phyloP scores from a whole-genome alignment of 257 asterid genomes.

The Cynanchum wilfordii region DNA sequence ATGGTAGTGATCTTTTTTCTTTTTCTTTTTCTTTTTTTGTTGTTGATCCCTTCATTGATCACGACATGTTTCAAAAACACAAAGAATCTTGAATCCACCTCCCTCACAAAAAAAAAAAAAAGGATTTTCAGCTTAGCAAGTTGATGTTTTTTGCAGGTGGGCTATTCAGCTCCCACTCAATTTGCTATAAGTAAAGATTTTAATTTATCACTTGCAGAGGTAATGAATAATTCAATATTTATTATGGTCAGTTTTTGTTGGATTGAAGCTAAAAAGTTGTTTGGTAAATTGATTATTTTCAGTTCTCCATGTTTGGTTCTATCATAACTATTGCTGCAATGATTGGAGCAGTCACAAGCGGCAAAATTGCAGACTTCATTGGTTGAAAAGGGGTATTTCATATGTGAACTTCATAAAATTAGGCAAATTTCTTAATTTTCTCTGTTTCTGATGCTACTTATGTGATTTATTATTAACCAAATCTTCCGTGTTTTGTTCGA shows the following conservation, averaged over 20 bases:
- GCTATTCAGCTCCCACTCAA: conserved; percentile 84
- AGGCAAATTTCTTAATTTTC: not conserved
- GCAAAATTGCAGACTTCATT: conserved; percentile 55
- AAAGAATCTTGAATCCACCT: not conserved
- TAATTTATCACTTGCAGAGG: conserved; percentile 62
- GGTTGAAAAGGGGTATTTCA: conserved; percentile 94
- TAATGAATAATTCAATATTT: conserved; percentile 10
- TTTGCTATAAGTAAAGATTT: conserved; percentile 64
- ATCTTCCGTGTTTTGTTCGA: not conserved
- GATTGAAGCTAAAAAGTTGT: not conserved
- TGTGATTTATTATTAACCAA: not conserved
- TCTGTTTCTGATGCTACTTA: not conserved
- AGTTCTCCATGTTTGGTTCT: conserved; percentile 79
- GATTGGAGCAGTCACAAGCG: conserved; percentile 82
- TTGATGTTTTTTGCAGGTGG: conserved; percentile 60
- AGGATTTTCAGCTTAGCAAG: conserved; percentile 20
- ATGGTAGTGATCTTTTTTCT: conserved; percentile 7
- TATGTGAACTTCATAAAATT: conserved; percentile 14
- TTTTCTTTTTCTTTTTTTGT: conserved; percentile 1
- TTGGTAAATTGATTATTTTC: not conserved
- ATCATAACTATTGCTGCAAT: conserved; percentile 81
- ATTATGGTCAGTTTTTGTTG: not conserved
- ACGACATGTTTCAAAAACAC: conserved; percentile 15
- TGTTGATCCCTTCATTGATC: conserved; percentile 13
- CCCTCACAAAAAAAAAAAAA: not conserved